phyloP scores from a whole-genome alignment of 345 rosid species.

The Atalantia buxifolia region DNA sequence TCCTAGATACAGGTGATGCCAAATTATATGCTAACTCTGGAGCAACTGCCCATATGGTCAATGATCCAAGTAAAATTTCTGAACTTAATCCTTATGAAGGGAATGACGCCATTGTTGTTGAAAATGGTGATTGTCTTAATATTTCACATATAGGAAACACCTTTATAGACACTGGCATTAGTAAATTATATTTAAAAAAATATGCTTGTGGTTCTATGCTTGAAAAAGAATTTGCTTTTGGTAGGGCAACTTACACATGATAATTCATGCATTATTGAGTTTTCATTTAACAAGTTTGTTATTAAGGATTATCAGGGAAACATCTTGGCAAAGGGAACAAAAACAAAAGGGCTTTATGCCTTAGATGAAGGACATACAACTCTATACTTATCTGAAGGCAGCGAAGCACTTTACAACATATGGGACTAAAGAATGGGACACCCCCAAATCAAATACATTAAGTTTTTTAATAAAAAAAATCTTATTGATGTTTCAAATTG shows the following conservation, averaged over 20 bases:
- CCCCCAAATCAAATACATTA: neutral
- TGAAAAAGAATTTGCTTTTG: neutral
- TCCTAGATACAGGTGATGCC: no score
- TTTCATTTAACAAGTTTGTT: neutral
- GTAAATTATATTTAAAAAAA: no score
- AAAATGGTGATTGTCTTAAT: no score
- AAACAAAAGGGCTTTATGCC: neutral
- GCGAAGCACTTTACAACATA: neutral
- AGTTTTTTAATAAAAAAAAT: no score
- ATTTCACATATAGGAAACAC: no score
- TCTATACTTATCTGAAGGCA: neutral
- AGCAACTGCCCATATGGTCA: no score
- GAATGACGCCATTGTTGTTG: no score
- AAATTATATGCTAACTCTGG: no score
- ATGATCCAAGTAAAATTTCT: no score
- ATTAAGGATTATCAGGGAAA: neutral
- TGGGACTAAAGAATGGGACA: neutral
- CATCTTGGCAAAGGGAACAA: neutral
- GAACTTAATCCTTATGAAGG: no score
- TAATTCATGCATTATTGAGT: neutral
- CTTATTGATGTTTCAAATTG: neutral
- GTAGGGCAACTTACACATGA: neutral
- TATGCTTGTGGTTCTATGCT: no score
- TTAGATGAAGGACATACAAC: neutral
- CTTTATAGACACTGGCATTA: no score